Evolutionary conservation across 2,329 filamentous ascomycete genomes (phyloP), one percentile per base, ranked within the genome.

Genomic region (Xylariaceae sp.): DNA sequence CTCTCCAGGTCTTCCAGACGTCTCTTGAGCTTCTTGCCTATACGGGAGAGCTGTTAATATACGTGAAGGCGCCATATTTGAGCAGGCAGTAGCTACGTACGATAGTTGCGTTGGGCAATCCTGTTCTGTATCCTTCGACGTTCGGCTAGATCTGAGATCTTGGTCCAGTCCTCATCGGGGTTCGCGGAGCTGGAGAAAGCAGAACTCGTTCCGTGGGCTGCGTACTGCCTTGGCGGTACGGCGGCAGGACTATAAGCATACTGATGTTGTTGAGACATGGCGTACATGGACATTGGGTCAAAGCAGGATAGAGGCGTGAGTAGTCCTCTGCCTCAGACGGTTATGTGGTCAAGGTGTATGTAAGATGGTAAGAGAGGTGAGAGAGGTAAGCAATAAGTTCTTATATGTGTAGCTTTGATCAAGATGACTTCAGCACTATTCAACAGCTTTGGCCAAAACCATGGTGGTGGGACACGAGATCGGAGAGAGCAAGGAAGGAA

Each of bases 111-210:
- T 72, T 97, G 92, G 57, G 92, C 92, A 76, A 97, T 96, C 58
- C 92, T 84, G 73, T 97, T 97, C 72, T 97, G 91, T 73, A 96
- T 95, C 64, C 91, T 82, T 61, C 91, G 79, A 63, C 93, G 84
- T 72, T 97, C 92, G 41, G 91, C 92, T 49, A 97, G 83, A 68
- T 97, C 92, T 47, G 92, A 95, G 66, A 97, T 95, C 81, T 96
- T 95, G 64, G 92, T 96, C 92, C 92, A 97, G 73, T 97, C 92
- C 72, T 97, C 92, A 64, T 96, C 91, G 44, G 92, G 88, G 67
- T 95, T 94, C 59, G 91, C 92, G 54, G 89, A 94, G 60, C 86
- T 86, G 71, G 88, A 94, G 75, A 95, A 95, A 58, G 92, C 92
- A 71, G 89, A 95, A 73, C 89, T 95, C 51, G 88, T 94, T 65